Evolutionary conservation across 2,329 filamentous ascomycete genomes (phyloP).

Genomic region (Botryotinia convoluta): DNA sequence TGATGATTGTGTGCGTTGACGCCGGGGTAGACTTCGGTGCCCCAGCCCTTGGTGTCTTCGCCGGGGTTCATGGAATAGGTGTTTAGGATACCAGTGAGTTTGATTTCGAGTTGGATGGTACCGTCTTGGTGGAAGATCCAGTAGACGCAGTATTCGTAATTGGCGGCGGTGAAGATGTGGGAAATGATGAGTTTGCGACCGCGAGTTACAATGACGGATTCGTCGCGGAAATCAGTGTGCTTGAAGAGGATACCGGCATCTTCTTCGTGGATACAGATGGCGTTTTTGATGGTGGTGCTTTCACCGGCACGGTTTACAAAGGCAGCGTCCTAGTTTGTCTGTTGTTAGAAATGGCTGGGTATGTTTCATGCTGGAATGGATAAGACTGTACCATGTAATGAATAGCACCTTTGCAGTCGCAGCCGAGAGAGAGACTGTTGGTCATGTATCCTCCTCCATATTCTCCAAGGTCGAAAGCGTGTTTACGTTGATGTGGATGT

Average conservation of each 20-base stretch:
- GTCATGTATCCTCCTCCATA: conserved; percentile 83
- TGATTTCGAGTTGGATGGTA: conserved; percentile 87
- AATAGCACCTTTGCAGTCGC: conserved; percentile 86
- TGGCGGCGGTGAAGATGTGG: conserved; percentile 91
- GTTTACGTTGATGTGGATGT: conserved; percentile 75
- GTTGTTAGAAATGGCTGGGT: not conserved
- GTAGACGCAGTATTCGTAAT: conserved; percentile 88
- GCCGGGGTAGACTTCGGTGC: conserved; percentile 83
- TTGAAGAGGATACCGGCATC: conserved; percentile 91
- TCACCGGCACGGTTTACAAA: conserved; percentile 77
- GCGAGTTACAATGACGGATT: conserved; percentile 80
- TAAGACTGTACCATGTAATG: conserved; percentile 66
- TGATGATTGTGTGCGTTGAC: conserved; percentile 97
- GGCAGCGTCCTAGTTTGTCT: conserved; percentile 53
- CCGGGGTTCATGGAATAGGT: conserved; percentile 79
- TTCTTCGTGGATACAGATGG: conserved; percentile 93
- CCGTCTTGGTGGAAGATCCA: conserved; percentile 94
- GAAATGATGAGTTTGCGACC: conserved; percentile 83
- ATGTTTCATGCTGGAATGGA: not conserved
- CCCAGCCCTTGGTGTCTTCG: conserved; percentile 83
- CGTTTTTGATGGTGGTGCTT: conserved; percentile 84
- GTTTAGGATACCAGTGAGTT: conserved; percentile 89
- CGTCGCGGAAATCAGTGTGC: conserved; percentile 89
- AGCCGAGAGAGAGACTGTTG: conserved; percentile 72
- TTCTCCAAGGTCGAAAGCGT: conserved; percentile 78